Evolutionary conservation across 352 stramenopile species (phyloP).

Genomic region (Phytophthora tentaculata): DNA sequence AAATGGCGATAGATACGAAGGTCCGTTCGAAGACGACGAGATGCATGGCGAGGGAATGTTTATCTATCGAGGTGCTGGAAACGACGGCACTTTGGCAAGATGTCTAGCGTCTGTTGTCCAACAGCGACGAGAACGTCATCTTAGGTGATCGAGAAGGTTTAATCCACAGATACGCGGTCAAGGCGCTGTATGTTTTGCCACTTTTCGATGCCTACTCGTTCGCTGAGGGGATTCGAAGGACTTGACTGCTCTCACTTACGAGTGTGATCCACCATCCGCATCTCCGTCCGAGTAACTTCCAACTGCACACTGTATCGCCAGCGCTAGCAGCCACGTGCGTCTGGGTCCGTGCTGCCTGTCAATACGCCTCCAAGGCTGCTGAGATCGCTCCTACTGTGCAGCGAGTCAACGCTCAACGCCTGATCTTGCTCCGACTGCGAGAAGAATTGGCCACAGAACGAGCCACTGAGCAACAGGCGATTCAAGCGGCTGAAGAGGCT

Average conservation of each 20-base stretch:
- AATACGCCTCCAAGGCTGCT: conserved; percentile 68
- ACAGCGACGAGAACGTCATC: conserved; percentile 80
- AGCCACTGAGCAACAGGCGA: conserved; percentile 18
- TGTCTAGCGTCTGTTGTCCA: conserved; percentile 72
- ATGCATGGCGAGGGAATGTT: conserved; percentile 87
- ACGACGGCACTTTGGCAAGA: conserved; percentile 46
- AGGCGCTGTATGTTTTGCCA: conserved; percentile 79
- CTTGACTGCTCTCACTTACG: conserved; percentile 67
- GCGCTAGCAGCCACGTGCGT: conserved; percentile 63
- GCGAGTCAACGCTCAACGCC: conserved; percentile 56
- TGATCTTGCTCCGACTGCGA: conserved; percentile 61
- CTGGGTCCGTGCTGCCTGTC: conserved; percentile 78
- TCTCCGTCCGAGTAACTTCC: conserved; percentile 68
- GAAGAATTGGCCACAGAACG: conserved; percentile 33
- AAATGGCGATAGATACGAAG: conserved; percentile 92
- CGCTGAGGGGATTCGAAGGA: conserved; percentile 60
- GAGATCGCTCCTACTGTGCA: conserved; percentile 75
- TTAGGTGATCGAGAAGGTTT: conserved; percentile 81
- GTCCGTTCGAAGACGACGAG: conserved; percentile 84
- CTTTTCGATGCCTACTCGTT: conserved; percentile 88
- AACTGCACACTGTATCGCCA: conserved; percentile 65
- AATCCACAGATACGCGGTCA: conserved; percentile 81
- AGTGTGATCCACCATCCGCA: conserved; percentile 78
- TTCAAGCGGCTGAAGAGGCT: conserved; percentile 25
- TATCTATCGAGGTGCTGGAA: conserved; percentile 38